Evolutionary conservation across 1,284 basidiomycete genomes (phyloP).

Genomic region (Sporisorium iseilematis-ciliati): DNA sequence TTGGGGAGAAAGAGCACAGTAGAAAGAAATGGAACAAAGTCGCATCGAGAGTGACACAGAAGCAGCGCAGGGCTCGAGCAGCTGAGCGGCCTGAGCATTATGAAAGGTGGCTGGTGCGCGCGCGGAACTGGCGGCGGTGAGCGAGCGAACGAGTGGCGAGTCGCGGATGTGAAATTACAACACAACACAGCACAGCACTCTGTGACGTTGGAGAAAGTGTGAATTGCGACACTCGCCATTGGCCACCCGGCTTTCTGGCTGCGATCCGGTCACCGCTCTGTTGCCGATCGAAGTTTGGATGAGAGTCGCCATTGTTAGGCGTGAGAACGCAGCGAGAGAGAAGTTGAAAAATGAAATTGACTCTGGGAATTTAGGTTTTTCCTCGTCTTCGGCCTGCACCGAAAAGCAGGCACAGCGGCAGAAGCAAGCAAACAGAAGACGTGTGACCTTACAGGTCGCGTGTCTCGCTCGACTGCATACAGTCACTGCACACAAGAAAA

Average conservation of each 20-base stretch:
- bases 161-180: not conserved
- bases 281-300: not conserved
- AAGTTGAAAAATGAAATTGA: conserved; percentile 1
- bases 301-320: not conserved
- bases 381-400: too few species aligned
- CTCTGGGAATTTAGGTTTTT: too few species aligned
- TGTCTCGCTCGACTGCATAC: too few species aligned
- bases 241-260: conserved; percentile 1
- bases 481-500: too few species aligned
- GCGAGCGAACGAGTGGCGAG: not conserved
- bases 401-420: too few species aligned
- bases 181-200: not conserved
- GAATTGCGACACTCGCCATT: not conserved
- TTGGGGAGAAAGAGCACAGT: not conserved
- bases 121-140: not conserved
- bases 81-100: too few species aligned
- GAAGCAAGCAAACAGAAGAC: too few species aligned
- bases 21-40: not conserved
- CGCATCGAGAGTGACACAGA: too few species aligned
- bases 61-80: not conserved
- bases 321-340: not conserved
- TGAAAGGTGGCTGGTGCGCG: conserved; percentile 12
- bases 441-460: too few species aligned
- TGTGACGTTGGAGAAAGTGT: not conserved
- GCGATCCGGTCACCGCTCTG: conserved; percentile 1